These are phyloP conservation scores for Zarea fungicola DNA, from an alignment of 2,329 filamentous ascomycete genomes.

Conservation along the genomic window DNA sequence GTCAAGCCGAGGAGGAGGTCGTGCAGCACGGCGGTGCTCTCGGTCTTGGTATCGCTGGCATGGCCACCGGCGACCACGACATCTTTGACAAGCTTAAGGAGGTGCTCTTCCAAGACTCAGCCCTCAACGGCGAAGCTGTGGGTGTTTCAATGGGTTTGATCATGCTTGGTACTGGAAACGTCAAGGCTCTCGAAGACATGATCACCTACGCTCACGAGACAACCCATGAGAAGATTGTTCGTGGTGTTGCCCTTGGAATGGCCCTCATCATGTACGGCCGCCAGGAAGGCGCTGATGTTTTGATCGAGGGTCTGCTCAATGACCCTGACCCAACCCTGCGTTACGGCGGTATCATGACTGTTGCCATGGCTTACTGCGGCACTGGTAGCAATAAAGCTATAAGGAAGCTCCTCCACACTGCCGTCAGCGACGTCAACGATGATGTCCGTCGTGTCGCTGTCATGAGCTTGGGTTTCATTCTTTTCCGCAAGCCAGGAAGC, in stretches of 20 bases:
- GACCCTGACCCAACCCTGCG: slow-evolving; percentile 90
- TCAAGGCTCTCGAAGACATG: slow-evolving; percentile 91
- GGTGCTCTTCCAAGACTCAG: slow-evolving; percentile 88
- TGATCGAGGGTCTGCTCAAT: slow-evolving; percentile 88
- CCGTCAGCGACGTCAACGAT: slow-evolving; percentile 96
- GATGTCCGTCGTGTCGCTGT: slow-evolving; percentile 94
- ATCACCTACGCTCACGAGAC: slow-evolving; percentile 97
- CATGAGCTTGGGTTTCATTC: slow-evolving; percentile 95
- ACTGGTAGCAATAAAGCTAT: slow-evolving; percentile 99
- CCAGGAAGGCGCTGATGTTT: slow-evolving; percentile 88
- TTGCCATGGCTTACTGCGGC: slow-evolving; percentile 93
- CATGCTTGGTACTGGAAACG: slow-evolving; percentile 97
- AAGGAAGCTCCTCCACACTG: slow-evolving; percentile 87
- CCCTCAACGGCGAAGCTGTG: slow-evolving; percentile 93
- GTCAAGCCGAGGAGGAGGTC: slow-evolving; percentile 76
- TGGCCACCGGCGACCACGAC: slow-evolving; percentile 87
- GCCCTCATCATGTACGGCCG: slow-evolving; percentile 96
- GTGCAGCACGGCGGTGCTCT: slow-evolving; percentile 95
- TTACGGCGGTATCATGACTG: slow-evolving; percentile 98
- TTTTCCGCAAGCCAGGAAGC: slow-evolving; percentile 95
- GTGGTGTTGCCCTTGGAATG: slow-evolving; percentile 93
- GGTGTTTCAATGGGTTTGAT: slow-evolving; percentile 95
- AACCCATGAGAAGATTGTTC: slow-evolving; percentile 97
- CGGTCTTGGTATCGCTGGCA: slow-evolving; percentile 91
- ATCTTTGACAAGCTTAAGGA: slow-evolving; percentile 89